Percentiles rank a stretch among this genome's conserved stretches.
These are phyloP conservation scores for Phaeodactylum tricornutum DNA, from an alignment of 108 stramenopile species.

Conservation along the genomic window DNA sequence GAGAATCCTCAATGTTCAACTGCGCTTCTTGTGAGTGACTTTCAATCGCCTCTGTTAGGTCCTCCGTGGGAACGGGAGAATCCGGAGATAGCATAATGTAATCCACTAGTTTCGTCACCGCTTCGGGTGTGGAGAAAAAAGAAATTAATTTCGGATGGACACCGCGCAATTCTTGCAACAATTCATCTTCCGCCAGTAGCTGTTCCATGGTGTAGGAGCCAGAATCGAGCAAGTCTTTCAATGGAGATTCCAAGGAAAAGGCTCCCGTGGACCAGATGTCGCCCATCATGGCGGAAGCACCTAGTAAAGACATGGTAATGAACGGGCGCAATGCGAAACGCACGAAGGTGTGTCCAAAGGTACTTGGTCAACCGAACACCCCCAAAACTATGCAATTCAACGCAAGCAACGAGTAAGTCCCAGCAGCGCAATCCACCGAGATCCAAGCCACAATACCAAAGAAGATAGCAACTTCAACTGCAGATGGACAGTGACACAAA, in stretches of 20 bases:
- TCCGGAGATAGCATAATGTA: slow-evolving; percentile 41
- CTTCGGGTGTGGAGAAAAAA: slow-evolving; percentile 66
- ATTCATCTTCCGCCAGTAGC: slow-evolving; percentile 86
- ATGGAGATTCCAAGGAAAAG: slow-evolving; percentile 51
- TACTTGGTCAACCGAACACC: too few relatives aligned
- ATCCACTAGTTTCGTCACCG: slow-evolving; percentile 63
- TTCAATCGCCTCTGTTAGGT: neutral
- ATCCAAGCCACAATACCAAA: too few relatives aligned
- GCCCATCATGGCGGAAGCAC: slow-evolving; percentile 23
- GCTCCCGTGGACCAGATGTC: slow-evolving; percentile 78
- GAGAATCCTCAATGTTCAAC: neutral
- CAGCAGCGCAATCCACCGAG: too few relatives aligned
- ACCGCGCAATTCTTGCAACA: slow-evolving; percentile 89
- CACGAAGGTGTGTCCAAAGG: too few relatives aligned
- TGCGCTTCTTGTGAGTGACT: neutral
- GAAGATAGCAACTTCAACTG: too few relatives aligned
- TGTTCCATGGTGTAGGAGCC: slow-evolving; percentile 70
- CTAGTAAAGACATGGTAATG: slow-evolving; percentile 30
- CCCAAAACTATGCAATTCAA: too few relatives aligned
- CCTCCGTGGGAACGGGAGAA: neutral
- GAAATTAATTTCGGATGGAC: slow-evolving; percentile 76
- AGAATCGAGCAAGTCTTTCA: slow-evolving; percentile 84
- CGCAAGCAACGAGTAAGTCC: too few relatives aligned
- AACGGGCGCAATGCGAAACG: too few relatives aligned
- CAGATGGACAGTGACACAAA: too few relatives aligned